Evolutionary conservation across 306 rosid species (phyloP).

Genomic region (Pterocarpus santalinus): DNA sequence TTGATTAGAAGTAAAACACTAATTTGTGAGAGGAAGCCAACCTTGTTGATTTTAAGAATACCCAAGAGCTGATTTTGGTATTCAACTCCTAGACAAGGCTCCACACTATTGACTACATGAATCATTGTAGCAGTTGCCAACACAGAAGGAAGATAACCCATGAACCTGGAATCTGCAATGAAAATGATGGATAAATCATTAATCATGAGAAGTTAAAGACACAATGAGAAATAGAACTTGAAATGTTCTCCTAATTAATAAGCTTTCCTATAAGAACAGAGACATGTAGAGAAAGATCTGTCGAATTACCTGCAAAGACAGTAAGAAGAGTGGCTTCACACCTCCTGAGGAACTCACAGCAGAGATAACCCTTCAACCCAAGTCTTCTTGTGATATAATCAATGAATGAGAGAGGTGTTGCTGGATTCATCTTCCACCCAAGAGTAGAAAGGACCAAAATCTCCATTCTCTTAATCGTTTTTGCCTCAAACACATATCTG

Average conservation of each 20-base stretch:
- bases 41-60: conserved; percentile 80
- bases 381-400: conserved; percentile 78
- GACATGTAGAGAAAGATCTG: background rate
- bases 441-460: conserved; percentile 85
- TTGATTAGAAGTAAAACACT: background rate
- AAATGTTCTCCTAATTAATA: background rate
- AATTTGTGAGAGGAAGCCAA: conserved; percentile 33
- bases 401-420: conserved; percentile 78
- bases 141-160: conserved; percentile 73
- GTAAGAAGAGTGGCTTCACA: conserved; percentile 69
- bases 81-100: conserved; percentile 62
- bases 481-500: conserved; percentile 70
- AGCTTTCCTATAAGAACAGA: background rate
- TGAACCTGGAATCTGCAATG: conserved; percentile 70
- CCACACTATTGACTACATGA: conserved; percentile 67
- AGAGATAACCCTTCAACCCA: conserved; percentile 74
- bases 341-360: conserved; percentile 68
- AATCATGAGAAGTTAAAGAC: background rate
- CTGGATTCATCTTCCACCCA: conserved; percentile 87
- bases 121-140: conserved; percentile 81
- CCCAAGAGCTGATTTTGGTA: conserved; percentile 74
- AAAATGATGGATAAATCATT: background rate
- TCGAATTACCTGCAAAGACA: conserved; percentile 61
- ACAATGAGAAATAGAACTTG: background rate
- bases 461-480: conserved; percentile 80